Evolutionary conservation across 202 grass and related monocot species (phyloP), one percentile per base, ranked within the genome.

Genomic region (Zizania palustris): DNA sequence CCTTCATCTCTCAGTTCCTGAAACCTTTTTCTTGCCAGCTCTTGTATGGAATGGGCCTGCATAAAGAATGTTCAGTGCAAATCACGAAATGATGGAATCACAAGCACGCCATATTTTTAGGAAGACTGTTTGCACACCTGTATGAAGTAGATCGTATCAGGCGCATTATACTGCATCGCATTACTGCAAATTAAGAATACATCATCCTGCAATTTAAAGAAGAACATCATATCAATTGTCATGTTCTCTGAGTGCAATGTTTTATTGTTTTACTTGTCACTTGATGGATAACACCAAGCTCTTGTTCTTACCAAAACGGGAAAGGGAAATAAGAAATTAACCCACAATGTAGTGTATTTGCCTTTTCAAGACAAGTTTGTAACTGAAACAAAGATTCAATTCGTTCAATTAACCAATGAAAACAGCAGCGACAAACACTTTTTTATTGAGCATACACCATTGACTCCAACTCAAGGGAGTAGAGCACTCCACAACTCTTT

Each of bases 141-240:
- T 93, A 90, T 96, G 83, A 96, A 96, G 69, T 99, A 99, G 60
- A 99, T 82, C 57, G 96, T 99, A 76, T 96, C 96, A 69, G 96
- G 96, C 18, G 92, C 96, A 80, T 99, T 99, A 69, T 99, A 99
- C 76, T 96, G 92, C 96, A 99, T 99, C 1, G 96, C 96, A 5
- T 99, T 99, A 81, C 88, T 96, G 85, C 96, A 99, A 83, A 99
- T 93, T 75, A 99, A 96, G 86, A 96, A 96, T 57, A 99, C 88
- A 77, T 99, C 96, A 89, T 99, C 96, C 96, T 99, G 88, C 71
- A 84, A 84, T 88, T 77, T 58, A 34, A 79, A 88, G n/a, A n/a
- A n/a, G 38, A 11, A 56, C 59, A 54, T 63, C 77, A 85, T 15
- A 54, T 38, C 49, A 72, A 66, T 3, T 21, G 18, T 8, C 65